These are phyloP conservation scores for Blastobotrys capitulatus DNA, from an alignment of 1,139 yeast genomes.

Conservation along the genomic window DNA sequence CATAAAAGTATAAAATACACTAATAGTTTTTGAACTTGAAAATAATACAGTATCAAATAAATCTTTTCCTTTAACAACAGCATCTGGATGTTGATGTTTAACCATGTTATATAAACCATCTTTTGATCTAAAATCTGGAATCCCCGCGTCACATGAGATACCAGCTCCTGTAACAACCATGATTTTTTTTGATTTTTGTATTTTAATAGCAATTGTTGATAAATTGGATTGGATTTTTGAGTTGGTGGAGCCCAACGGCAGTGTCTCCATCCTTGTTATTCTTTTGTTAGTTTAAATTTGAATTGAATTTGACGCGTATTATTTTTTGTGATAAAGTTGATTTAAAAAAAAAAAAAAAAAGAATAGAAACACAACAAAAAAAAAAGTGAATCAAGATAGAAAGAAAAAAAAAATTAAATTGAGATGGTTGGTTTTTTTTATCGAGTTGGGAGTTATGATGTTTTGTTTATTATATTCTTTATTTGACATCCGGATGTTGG, in stretches of 20 bases:
- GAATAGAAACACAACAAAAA: no score
- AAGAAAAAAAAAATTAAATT: no score
- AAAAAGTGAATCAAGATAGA: no score
- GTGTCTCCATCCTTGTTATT: slow-evolving; percentile 2
- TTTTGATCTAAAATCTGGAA: slow-evolving; percentile 86
- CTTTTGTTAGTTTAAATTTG: neutral
- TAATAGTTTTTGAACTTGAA: slow-evolving; percentile 55
- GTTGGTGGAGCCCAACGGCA: slow-evolving; percentile 3
- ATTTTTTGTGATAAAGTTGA: neutral
- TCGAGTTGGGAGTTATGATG: no score
- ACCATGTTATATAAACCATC: slow-evolving; percentile 79
- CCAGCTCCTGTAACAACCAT: slow-evolving; percentile 80
- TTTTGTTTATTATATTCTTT: no score
- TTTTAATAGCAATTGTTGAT: slow-evolving; percentile 21
- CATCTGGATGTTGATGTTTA: slow-evolving; percentile 55
- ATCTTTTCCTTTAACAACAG: slow-evolving; percentile 75
- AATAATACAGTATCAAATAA: slow-evolving; percentile 82
- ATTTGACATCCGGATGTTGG: no score
- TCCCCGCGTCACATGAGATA: slow-evolving; percentile 92
- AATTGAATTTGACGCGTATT: neutral
- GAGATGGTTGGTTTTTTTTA: no score
- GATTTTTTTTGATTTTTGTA: slow-evolving; percentile 24
- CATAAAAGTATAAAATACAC: slow-evolving; percentile 77
- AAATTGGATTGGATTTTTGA: slow-evolving; percentile 5
- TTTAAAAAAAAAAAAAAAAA: neutral